phyloP scores from a whole-genome alignment of 768 basidiomycete genomes.

The Inosperma sp. region DNA sequence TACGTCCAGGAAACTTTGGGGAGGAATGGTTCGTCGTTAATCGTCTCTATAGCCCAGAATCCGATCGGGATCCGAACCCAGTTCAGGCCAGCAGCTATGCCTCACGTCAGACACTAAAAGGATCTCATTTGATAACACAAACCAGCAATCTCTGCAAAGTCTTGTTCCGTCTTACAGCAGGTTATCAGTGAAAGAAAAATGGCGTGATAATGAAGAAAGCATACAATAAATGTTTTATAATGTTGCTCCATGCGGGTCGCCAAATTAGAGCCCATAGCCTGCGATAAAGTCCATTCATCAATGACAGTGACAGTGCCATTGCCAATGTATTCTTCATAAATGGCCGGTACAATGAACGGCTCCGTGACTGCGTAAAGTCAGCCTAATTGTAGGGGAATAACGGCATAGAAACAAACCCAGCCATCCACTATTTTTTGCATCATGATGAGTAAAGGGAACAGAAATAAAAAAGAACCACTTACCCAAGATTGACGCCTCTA shows the following conservation, averaged over 20 bases:
- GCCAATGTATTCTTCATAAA: conserved; percentile 62
- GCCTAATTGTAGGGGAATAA: not conserved
- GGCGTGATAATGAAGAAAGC: conserved; percentile 24
- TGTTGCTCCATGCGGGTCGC: conserved; percentile 70
- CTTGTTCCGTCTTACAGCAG: conserved; percentile 29
- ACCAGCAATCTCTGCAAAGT: conserved; percentile 37
- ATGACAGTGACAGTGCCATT: conserved; percentile 41
- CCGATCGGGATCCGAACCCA: conserved; percentile 83
- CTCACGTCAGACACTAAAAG: conserved; percentile 53
- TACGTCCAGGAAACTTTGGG: conserved; percentile 69
- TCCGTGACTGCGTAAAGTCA: conserved; percentile 48
- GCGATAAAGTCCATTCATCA: conserved; percentile 75
- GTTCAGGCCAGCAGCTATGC: conserved; percentile 70
- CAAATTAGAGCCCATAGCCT: conserved; percentile 62
- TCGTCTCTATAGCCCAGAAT: conserved; percentile 83
- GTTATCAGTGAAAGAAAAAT: conserved; percentile 2
- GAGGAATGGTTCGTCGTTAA: conserved; percentile 78
- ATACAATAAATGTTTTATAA: conserved; percentile 79
- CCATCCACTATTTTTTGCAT: conserved; percentile 43
- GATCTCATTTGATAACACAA: conserved; percentile 2
- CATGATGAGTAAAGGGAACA: conserved; percentile 28
- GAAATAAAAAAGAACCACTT: conserved; percentile 16
- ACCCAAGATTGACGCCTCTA: conserved; percentile 57
- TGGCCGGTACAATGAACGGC: conserved; percentile 68
- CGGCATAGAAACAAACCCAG: conserved; percentile 30